Evolutionary conservation across 2,329 filamentous ascomycete genomes (phyloP).

Genomic region (Juglanconis juglandina): DNA sequence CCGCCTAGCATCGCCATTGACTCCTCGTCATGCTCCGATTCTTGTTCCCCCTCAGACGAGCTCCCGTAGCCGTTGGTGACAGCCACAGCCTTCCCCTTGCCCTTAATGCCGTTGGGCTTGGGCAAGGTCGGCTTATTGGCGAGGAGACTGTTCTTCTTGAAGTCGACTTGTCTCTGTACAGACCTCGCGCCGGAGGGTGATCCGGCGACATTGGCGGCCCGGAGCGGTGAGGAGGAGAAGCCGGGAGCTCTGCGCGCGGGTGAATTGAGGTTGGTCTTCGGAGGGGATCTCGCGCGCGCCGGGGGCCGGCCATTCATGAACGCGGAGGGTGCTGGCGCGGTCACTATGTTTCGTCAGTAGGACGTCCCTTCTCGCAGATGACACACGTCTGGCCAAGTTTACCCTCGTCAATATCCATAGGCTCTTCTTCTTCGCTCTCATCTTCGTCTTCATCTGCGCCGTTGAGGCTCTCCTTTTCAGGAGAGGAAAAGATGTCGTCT

Average conservation of each 20-base stretch:
- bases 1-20: constrained; percentile 24
- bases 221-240: constrained; percentile 48
- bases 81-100: constrained; percentile 21
- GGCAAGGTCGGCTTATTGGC: constrained; percentile 23
- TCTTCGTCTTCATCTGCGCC: constrained; percentile 30
- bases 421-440: constrained; percentile 42
- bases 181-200: constrained; percentile 31
- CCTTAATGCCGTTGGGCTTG: constrained; percentile 29
- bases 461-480: constrained; percentile 50
- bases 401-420: constrained; percentile 45
- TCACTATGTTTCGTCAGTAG: constrained; percentile 33
- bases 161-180: constrained; percentile 55
- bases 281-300: constrained; percentile 54
- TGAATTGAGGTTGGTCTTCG: constrained; percentile 58
- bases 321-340: constrained; percentile 52
- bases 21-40: constrained; percentile 25
- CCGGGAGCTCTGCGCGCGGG: constrained; percentile 61
- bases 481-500: constrained; percentile 85
- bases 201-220: constrained; percentile 15
- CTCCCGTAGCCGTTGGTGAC: constrained; percentile 6
- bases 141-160: constrained; percentile 29
- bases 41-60: constrained; percentile 27
- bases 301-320: constrained; percentile 48
- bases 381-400: constrained; percentile 21
- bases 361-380: not conserved